These are phyloP conservation scores for Peribolospora kevripleyi DNA, from an alignment of 768 basidiomycete species.

Conservation along the genomic window DNA sequence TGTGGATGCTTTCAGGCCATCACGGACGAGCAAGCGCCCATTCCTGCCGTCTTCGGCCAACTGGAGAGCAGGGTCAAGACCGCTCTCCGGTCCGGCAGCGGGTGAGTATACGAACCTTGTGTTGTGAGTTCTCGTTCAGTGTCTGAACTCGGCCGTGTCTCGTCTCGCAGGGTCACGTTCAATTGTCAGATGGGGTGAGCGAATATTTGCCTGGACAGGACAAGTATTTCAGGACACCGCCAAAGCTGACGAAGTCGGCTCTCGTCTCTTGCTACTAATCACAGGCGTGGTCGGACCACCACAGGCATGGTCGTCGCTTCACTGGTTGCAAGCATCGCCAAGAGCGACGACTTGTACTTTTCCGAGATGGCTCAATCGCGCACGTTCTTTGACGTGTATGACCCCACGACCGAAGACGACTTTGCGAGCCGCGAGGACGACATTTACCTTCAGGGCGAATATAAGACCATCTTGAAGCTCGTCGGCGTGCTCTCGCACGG, in stretches of 20 bases:
- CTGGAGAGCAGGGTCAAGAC: conserved; percentile 44
- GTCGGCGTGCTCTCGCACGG: conserved; percentile 30
- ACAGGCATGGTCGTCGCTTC: conserved; percentile 87
- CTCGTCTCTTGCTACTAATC: background rate
- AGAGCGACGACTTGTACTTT: conserved; percentile 17
- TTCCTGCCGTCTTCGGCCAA: conserved; percentile 61
- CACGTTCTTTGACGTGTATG: background rate
- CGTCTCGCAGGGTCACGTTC: conserved; percentile 29
- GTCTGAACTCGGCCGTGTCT: background rate
- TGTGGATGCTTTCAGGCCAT: conserved; percentile 28
- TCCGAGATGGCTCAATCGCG: conserved; percentile 10
- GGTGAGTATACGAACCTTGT: conserved; percentile 12
- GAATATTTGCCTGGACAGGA: background rate
- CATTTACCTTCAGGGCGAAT: conserved; percentile 39
- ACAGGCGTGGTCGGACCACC: conserved; percentile 38
- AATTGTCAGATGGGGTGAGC: conserved; percentile 94
- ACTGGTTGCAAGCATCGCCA: conserved; percentile 40
- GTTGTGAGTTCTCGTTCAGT: conserved; percentile 6
- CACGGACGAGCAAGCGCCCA: conserved; percentile 87
- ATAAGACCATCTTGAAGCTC: conserved; percentile 85
- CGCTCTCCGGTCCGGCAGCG: conserved; percentile 19
- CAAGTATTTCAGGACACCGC: too few species aligned
- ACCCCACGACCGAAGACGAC: background rate
- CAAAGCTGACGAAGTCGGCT: too few species aligned
- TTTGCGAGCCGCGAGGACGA: background rate